Percentiles rank a stretch among this genome's conserved stretches.
These are phyloP conservation scores for Zea luxurians DNA, from an alignment of 176 grass and related monocot species.

Conservation along the genomic window DNA sequence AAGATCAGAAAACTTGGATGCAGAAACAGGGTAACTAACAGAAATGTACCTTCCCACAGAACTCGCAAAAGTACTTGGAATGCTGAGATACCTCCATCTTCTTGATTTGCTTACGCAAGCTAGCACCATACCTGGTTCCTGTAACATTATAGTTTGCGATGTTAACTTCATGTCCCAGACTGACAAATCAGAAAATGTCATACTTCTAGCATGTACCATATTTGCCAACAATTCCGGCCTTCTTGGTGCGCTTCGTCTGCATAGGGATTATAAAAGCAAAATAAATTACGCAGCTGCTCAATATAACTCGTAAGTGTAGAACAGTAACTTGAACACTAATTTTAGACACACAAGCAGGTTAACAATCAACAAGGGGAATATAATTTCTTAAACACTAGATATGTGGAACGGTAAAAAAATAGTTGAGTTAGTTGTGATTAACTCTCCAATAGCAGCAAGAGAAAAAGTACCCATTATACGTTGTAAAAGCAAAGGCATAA, in stretches of 20 bases:
- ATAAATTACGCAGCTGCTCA: constrained; percentile 19
- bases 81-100: constrained; percentile 97
- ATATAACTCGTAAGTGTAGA: background rate
- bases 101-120: constrained; percentile 96
- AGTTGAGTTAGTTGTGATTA: background rate
- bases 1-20: background rate
- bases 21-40: background rate
- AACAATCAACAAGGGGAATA: background rate
- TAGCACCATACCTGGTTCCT: constrained; percentile 96
- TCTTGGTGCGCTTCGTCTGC: constrained; percentile 99
- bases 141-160: background rate
- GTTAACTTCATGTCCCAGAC: background rate
- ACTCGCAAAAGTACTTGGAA: constrained; percentile 94
- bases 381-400: background rate
- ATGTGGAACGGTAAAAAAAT: background rate
- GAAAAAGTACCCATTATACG: too few species aligned
- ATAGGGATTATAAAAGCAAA: constrained; percentile 32
- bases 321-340: background rate
- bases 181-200: background rate
- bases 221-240: constrained; percentile 98
- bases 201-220: constrained; percentile 49
- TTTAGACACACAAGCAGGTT: background rate
- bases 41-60: constrained; percentile 73
- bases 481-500: too few species aligned
- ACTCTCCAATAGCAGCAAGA: too few species aligned